Base-by-base conservation (phyloP, 2,329 filamentous ascomycete genomes). In the Colletotrichum navitas region DNA sequence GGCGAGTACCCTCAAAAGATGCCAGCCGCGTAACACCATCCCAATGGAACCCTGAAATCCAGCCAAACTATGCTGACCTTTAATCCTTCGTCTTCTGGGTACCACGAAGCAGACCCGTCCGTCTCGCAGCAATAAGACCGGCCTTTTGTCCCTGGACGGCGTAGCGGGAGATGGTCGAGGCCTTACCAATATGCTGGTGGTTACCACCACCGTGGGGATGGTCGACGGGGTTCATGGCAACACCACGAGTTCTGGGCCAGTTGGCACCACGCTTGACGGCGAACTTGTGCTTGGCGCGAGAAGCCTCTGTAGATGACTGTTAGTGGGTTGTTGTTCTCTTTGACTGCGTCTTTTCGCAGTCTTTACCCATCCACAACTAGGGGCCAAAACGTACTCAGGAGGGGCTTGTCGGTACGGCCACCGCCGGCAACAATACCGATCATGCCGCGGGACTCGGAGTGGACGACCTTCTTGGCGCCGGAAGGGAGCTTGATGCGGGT, bases 161-260 rank as follows among this genome's bases (percentile, higher is more conserved):
- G 89, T 97, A 97, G 86, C 96, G 92, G 80, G 94, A 97, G 88
- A 99, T 99, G 85, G 96, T 99, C 79, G 96, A 99, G 81, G 96
- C 96, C 90, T 99, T 98, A 93, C 96, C 95, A 83, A 98, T 98
- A 88, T 99, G 96, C 91, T 99, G 96, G 88, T 99, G 96, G 92
- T 99, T 98, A 97, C 96, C 88, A 94, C 92, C 93, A 93, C 93
- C 93, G 92, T 96, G 93, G 86, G 93, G 93, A 91, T 99, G 96
- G 89, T 99, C 96, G 83, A 99, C 96, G 82, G 96, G 96, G 90
- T 99, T 99, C 96, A 99, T 99, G 87, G 96, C 96, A 92, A 99
- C 96, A 98, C 96, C 96, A 96, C 96, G 95, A 91, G 96, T 99
- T 94, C 97, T 98, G 88, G 96, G 96, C 96, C 96, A 99, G 94